Evolutionary conservation across 2,329 filamentous ascomycete genomes (phyloP).

Genomic region (Alternaria arborescens): DNA sequence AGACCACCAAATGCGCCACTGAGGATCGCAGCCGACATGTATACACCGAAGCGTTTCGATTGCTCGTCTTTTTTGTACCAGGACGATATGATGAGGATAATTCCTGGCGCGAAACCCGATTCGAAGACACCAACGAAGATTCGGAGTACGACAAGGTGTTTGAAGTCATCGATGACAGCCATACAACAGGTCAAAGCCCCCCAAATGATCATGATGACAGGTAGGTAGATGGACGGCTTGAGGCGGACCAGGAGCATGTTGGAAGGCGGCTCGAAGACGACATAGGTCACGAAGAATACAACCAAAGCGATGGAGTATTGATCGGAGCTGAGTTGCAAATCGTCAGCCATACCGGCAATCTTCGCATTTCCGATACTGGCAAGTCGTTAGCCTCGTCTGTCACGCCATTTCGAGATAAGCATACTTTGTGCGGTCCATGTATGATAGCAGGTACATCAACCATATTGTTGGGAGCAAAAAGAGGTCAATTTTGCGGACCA

Average conservation of each 20-base stretch:
- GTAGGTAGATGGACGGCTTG: slow-evolving; percentile 60
- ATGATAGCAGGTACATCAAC: slow-evolving; percentile 61
- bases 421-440: slow-evolving; percentile 56
- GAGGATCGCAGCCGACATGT: slow-evolving; percentile 66
- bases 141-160: slow-evolving; percentile 61
- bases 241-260: slow-evolving; percentile 63
- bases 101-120: slow-evolving; percentile 64
- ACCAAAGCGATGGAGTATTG: slow-evolving; percentile 62
- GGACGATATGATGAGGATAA: slow-evolving; percentile 63
- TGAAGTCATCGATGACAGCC: slow-evolving; percentile 58
- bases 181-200: slow-evolving; percentile 61
- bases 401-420: neutral
- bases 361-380: slow-evolving; percentile 59
- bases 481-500: slow-evolving; percentile 60
- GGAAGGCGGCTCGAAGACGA: slow-evolving; percentile 63
- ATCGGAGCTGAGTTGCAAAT: slow-evolving; percentile 57
- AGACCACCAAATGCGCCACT: slow-evolving; percentile 60
- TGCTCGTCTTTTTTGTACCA: slow-evolving; percentile 60
- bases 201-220: slow-evolving; percentile 65
- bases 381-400: neutral
- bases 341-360: slow-evolving; percentile 60
- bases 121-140: slow-evolving; percentile 66
- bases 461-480: slow-evolving; percentile 59
- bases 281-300: slow-evolving; percentile 63
- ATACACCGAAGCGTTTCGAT: slow-evolving; percentile 65